Base-by-base conservation (phyloP, 805 yeast species). In the Saccharomycopsis olivae region DNA sequence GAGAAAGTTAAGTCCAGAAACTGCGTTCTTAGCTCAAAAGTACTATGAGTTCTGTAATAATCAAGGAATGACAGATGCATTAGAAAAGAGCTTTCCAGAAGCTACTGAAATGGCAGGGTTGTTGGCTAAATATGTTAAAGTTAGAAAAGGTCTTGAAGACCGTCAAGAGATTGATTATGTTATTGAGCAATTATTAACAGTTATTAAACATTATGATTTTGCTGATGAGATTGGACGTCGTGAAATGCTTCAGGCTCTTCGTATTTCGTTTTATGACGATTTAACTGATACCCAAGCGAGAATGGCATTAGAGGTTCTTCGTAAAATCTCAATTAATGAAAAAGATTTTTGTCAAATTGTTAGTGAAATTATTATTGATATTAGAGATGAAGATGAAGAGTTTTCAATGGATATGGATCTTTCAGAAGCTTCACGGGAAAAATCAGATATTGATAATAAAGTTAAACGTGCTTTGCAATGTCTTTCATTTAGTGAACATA, bases 201-300 rank as follows among this genome's bases (percentile, higher is more conserved):
- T 85, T 20, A 78, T 88, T 1, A 69, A 70, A 21, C 71, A 73
- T 29, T 81, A 80, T 53, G 97, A 92, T 56, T 86, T 75, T 52
- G 79, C 86, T 50, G 96, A 92, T 61, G 95, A 88, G 57, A 71
- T 82, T 35, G 96, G 96, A 16, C 72, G 96, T 53, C 70, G 95
- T 55, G 75, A 75, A 33, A 75, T 86, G 73, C 60, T 82, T 29
- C 68, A 65, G 23, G 66, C 73, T 2, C 58, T 78, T 3, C 66
- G 85, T 61, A 63, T 77, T n/a, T 60, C 81, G 42, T 67, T 78
- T 1, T 66, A 71, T 31, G 79, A 74, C 38, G 64, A 69, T 13
- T 61, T 82, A 19, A 58, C 73, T 1, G 85, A 74, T 42, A 53
- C 60, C 5, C 61, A 77, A 23, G 67, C 75, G 19, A 68, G 69